Conservation (phyloP, 257 asterid species). For the Nicotiana obtusifolia region DNA sequence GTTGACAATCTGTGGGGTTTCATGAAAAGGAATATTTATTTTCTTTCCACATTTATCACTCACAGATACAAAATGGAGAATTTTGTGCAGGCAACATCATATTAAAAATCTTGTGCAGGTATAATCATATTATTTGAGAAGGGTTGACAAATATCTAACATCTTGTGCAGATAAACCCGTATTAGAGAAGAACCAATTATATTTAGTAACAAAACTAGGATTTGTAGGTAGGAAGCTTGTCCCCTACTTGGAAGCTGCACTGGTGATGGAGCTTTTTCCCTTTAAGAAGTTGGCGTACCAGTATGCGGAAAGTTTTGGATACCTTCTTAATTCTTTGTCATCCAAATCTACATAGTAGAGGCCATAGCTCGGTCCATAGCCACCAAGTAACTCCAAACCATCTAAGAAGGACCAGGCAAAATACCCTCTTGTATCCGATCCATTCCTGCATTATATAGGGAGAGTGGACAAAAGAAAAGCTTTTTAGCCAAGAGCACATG, state of each 20-base stretch:
- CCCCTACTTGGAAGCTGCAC: neutral
- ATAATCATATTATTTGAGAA: neutral
- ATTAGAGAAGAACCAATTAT: neutral
- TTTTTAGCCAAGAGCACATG: neutral
- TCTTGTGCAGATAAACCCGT: neutral
- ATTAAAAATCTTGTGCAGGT: no score
- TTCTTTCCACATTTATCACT: neutral
- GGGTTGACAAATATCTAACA: neutral
- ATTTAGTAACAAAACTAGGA: neutral
- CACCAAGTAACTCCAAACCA: constrained; percentile 43
- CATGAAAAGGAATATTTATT: neutral
- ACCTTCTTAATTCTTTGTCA: constrained; percentile 33
- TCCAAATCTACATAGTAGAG: constrained; percentile 54
- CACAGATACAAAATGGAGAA: no score
- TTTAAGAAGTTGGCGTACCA: constrained; percentile 47
- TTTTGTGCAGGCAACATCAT: neutral
- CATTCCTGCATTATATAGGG: constrained; percentile 35
- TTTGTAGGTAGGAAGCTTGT: neutral
- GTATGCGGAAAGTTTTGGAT: constrained; percentile 40
- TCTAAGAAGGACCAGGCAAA: constrained; percentile 57
- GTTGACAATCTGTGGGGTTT: neutral
- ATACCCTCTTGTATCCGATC: constrained; percentile 49
- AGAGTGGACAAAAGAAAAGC: neutral
- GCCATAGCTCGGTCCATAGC: constrained; percentile 31
- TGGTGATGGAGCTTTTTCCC: constrained; percentile 16